Conservation (phyloP, 345 rosid genomes). For the Luvunga scandens region DNA sequence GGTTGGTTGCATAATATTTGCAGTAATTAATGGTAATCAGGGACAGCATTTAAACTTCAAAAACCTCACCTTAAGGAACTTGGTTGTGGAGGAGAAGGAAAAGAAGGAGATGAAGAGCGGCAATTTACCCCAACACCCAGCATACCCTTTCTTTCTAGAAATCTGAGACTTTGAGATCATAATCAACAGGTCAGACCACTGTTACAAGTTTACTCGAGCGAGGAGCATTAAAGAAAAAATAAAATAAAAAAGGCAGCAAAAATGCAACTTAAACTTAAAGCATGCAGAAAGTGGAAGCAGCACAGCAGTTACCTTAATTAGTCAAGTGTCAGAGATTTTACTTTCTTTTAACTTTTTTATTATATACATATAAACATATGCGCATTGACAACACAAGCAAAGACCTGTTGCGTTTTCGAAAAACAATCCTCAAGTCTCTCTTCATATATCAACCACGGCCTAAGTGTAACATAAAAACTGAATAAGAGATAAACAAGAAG, state of each 20-base stretch:
- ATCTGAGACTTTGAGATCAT: conserved; percentile 5
- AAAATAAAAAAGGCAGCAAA: conserved; percentile 8
- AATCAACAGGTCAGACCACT: conserved; percentile 19
- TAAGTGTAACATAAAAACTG: background rate
- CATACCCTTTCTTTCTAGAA: conserved; percentile 26
- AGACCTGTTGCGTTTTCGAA: background rate
- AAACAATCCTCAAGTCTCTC: background rate
- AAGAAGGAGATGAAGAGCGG: conserved; percentile 45
- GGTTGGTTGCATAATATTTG: too few relatives aligned
- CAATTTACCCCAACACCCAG: conserved; percentile 41
- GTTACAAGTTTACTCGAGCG: background rate
- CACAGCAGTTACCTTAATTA: conserved; percentile 2
- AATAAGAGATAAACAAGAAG: conserved; percentile 13
- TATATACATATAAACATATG: too few relatives aligned
- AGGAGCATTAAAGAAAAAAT: background rate
- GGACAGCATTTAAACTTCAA: background rate
- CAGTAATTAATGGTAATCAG: background rate
- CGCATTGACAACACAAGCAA: background rate
- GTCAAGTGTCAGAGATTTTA: conserved; percentile 16
- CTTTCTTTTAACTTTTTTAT: background rate
- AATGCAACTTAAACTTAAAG: conserved; percentile 11
- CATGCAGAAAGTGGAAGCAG: conserved; percentile 11
- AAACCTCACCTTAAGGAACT: conserved; percentile 37
- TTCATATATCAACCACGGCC: background rate
- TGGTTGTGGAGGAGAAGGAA: conserved; percentile 33